phyloP scores from a whole-genome alignment of 768 basidiomycete species.

The Suillus bovinus region DNA sequence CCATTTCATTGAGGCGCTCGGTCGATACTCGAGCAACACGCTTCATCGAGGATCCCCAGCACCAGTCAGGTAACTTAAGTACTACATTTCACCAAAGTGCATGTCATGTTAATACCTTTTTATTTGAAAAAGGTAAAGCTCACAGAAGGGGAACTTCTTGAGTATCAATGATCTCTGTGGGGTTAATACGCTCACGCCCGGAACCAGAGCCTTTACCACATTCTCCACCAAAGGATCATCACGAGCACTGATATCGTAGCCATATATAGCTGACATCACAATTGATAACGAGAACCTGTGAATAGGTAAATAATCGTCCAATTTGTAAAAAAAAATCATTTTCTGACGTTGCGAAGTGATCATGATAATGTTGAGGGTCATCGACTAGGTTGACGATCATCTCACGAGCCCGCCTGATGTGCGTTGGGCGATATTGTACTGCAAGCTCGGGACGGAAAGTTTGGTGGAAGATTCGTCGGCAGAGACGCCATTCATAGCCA shows the following conservation, averaged over 20 bases:
- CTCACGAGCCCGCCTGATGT: conserved; percentile 24
- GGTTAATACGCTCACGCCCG: neutral
- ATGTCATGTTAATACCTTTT: neutral
- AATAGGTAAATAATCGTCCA: neutral
- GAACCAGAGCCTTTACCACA: neutral
- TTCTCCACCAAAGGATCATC: conserved; percentile 5
- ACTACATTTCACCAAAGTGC: neutral
- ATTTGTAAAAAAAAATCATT: neutral
- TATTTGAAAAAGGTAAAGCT: too few relatives aligned
- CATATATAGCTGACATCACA: conserved; percentile 9
- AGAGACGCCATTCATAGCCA: conserved; percentile 23
- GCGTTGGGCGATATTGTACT: conserved; percentile 23
- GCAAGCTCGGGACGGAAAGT: conserved; percentile 36
- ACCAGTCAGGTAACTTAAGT: conserved; percentile 14
- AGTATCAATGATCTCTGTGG: conserved; percentile 7
- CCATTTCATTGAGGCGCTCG: neutral
- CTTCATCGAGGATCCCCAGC: conserved; percentile 12
- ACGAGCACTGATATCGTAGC: neutral
- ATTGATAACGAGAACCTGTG: conserved; percentile 9
- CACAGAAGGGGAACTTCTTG: conserved; percentile 7
- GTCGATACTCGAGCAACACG: conserved; percentile 4
- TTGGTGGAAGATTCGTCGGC: conserved; percentile 38
- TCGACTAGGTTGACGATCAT: conserved; percentile 28
- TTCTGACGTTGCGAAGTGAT: conserved; percentile 19
- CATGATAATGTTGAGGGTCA: conserved; percentile 29